Conservation (phyloP, 2,329 filamentous ascomycete genomes). For the Sporothrix phasma region DNA sequence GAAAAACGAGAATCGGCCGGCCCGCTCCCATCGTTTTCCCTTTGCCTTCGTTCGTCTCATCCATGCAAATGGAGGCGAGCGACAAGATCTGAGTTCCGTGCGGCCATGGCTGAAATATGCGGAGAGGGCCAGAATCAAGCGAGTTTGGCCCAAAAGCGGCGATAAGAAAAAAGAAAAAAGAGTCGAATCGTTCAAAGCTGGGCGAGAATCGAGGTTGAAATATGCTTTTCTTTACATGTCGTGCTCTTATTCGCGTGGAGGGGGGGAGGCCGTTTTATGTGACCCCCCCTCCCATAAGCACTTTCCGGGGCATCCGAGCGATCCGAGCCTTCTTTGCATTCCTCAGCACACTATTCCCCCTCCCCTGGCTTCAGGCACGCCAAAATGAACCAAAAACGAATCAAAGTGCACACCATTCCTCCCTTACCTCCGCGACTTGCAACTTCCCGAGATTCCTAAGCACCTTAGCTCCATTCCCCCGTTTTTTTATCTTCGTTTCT, state of each 20-base stretch:
- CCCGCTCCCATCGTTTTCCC: neutral
- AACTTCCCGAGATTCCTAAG: neutral
- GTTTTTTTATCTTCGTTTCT: neutral
- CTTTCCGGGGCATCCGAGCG: conserved; percentile 13
- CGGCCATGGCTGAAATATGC: neutral
- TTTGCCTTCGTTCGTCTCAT: neutral
- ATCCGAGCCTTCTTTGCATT: conserved; percentile 10
- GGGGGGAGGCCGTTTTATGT: neutral
- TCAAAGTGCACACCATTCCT: neutral
- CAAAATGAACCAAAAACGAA: neutral
- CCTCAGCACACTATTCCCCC: conserved; percentile 11
- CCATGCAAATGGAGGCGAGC: neutral
- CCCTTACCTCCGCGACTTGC: neutral
- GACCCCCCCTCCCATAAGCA: neutral
- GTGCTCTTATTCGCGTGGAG: neutral
- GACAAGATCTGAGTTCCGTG: neutral
- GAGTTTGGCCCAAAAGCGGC: neutral
- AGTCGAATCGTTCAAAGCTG: neutral
- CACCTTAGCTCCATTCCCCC: neutral
- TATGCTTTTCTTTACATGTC: neutral
- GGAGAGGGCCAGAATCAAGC: neutral
- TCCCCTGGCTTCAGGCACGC: neutral
- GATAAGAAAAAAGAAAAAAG: neutral
- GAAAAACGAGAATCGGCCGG: too few relatives aligned
- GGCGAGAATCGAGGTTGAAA: neutral